Evolutionary conservation across 768 basidiomycete species (phyloP).

Genomic region (Flagelloscypha sp.): DNA sequence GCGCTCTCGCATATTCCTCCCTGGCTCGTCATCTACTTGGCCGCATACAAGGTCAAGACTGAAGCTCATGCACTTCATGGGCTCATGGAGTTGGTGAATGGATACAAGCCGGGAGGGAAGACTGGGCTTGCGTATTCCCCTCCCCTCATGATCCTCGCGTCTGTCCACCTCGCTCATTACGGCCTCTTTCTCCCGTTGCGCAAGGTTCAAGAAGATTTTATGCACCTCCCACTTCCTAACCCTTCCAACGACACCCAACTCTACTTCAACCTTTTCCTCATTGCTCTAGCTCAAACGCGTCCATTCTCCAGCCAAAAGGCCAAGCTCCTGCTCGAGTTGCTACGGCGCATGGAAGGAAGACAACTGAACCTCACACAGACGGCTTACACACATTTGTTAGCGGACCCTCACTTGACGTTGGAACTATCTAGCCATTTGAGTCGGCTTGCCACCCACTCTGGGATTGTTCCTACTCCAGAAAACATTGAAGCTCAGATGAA

Average conservation of each 20-base stretch:
- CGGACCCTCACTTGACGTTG: constrained; percentile 41
- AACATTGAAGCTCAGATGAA: constrained; percentile 47
- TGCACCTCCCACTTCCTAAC: constrained; percentile 24
- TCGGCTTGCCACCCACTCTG: constrained; percentile 31
- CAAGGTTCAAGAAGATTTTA: constrained; percentile 33
- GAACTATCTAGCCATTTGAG: constrained; percentile 42
- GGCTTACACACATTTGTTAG: constrained; percentile 38
- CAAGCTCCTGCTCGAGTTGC: constrained; percentile 29
- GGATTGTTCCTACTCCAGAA: constrained; percentile 27
- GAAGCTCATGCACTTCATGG: constrained; percentile 35
- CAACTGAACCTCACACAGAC: constrained; percentile 29
- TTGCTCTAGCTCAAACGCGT: constrained; percentile 36
- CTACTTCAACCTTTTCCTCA: constrained; percentile 48
- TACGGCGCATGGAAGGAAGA: constrained; percentile 40
- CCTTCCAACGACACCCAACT: constrained; percentile 11
- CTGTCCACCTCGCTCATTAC: constrained; percentile 42
- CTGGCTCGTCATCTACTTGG: constrained; percentile 50
- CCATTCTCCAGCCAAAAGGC: constrained; percentile 31
- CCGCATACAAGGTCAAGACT: constrained; percentile 37
- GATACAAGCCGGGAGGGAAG: constrained; percentile 31
- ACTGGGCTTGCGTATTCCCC: constrained; percentile 22
- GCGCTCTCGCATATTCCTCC: too few relatives aligned
- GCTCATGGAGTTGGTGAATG: constrained; percentile 34
- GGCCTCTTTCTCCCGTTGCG: constrained; percentile 39
- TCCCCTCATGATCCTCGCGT: constrained; percentile 37